Conservation (phyloP, 2,329 filamentous ascomycete species). For the Pyrenophora teres region DNA sequence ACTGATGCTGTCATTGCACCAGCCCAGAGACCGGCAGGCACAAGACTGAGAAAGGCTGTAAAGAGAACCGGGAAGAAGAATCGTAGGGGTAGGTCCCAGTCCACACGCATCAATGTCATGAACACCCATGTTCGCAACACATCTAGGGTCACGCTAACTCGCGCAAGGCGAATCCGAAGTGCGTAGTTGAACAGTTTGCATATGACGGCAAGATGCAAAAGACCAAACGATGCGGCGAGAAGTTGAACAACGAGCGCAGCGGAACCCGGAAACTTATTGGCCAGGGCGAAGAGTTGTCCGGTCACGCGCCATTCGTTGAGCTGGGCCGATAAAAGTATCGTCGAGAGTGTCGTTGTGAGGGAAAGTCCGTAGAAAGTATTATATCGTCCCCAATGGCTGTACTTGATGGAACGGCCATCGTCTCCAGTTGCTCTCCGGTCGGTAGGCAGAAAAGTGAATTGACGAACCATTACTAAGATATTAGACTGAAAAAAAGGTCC, state of each 20-base stretch:
- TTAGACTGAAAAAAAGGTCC: conserved; percentile 12
- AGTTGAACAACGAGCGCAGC: conserved; percentile 33
- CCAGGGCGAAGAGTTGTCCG: conserved; percentile 23
- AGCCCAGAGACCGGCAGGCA: conserved; percentile 36
- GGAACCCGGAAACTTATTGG: conserved; percentile 29
- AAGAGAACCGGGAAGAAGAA: conserved; percentile 34
- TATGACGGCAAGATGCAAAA: conserved; percentile 35
- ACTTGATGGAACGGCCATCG: conserved; percentile 23
- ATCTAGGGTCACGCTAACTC: conserved; percentile 33
- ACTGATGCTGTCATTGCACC: conserved; percentile 37
- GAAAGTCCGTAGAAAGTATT: conserved; percentile 36
- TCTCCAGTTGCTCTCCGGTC: conserved; percentile 12
- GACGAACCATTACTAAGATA: conserved; percentile 24
- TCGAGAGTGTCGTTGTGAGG: conserved; percentile 29
- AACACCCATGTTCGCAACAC: conserved; percentile 36
- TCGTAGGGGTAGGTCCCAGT: conserved; percentile 37
- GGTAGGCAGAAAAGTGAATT: conserved; percentile 24
- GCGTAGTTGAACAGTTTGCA: conserved; percentile 39
- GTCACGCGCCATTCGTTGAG: conserved; percentile 29
- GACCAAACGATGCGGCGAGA: conserved; percentile 33
- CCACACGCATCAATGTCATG: conserved; percentile 29
- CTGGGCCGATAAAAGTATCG: conserved; percentile 24
- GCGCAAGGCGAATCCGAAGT: conserved; percentile 28
- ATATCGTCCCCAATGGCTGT: conserved; percentile 32
- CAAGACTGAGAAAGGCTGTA: conserved; percentile 29